These are phyloP conservation scores for Russula ochroleuca DNA, from an alignment of 768 basidiomycete genomes.

Conservation along the genomic window DNA sequence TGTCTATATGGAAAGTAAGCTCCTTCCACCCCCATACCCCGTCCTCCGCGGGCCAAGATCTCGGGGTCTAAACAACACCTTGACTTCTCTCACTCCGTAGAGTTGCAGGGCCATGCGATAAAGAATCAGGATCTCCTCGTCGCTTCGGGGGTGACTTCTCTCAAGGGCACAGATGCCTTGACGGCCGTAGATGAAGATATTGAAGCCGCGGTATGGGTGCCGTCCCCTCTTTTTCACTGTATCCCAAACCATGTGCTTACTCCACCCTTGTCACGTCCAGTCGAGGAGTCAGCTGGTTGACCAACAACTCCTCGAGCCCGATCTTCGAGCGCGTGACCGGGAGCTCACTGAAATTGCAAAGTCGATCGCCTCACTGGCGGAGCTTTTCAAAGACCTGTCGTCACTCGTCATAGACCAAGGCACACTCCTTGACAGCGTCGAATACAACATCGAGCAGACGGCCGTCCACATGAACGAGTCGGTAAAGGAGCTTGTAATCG, in stretches of 20 bases:
- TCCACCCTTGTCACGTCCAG: conserved; percentile 30
- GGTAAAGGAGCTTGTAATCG: conserved; percentile 76
- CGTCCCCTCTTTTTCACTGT: not conserved
- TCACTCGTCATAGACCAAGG: conserved; percentile 96
- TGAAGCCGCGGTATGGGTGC: conserved; percentile 61
- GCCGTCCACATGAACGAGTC: conserved; percentile 77
- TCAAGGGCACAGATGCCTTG: conserved; percentile 77
- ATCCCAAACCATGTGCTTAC: conserved; percentile 14
- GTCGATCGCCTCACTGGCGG: conserved; percentile 86
- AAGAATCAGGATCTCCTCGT: conserved; percentile 93
- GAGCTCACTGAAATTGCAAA: conserved; percentile 89
- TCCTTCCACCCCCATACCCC: conserved; percentile 27
- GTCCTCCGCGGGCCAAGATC: conserved; percentile 19
- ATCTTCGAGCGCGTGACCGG: conserved; percentile 48
- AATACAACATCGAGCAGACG: conserved; percentile 96
- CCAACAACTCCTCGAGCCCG: conserved; percentile 38
- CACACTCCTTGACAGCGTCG: conserved; percentile 91
- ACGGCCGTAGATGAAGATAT: conserved; percentile 89
- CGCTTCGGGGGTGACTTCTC: conserved; percentile 80
- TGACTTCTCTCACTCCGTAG: conserved; percentile 40
- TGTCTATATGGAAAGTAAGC: conserved; percentile 95
- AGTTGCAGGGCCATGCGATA: conserved; percentile 94
- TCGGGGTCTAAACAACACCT: conserved; percentile 10
- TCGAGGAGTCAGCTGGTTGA: conserved; percentile 35
- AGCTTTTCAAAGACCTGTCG: conserved; percentile 93